These are phyloP conservation scores for Stentor coeruleus DNA, from an alignment of 73 alveolate genomes.

Conservation along the genomic window DNA sequence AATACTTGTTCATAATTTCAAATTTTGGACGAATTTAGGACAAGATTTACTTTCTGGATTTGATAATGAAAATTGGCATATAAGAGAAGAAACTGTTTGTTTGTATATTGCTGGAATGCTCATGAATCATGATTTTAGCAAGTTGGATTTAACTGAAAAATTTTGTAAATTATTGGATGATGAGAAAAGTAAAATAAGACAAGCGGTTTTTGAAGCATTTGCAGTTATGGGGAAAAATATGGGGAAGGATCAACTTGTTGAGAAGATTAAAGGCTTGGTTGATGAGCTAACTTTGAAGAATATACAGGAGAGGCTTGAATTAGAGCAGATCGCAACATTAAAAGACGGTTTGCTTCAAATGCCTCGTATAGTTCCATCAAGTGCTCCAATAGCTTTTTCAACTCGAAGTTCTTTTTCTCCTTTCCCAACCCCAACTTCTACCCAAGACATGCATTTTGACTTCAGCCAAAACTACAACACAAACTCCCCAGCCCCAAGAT, in stretches of 20 bases:
- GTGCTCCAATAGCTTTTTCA: neutral
- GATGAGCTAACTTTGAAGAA: neutral
- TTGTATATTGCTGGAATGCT: neutral
- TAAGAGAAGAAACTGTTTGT: neutral
- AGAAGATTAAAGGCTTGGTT: neutral
- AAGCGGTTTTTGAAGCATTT: neutral
- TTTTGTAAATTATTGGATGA: neutral
- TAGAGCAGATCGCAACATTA: neutral
- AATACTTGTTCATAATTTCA: neutral
- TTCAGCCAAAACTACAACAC: neutral
- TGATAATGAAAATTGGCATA: neutral
- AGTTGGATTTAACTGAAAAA: neutral
- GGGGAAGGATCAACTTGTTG: neutral
- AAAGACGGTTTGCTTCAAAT: neutral
- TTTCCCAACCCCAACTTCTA: constrained; percentile 2
- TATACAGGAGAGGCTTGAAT: neutral
- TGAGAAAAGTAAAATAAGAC: neutral
- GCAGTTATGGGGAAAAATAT: neutral
- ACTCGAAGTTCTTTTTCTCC: neutral
- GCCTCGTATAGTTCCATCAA: neutral
- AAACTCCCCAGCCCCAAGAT: neutral
- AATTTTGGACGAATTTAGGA: neutral
- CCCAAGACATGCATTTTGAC: neutral
- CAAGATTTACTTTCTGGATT: neutral
- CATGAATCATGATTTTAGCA: no score